These are phyloP conservation scores for Echinosophora koreensis DNA, from an alignment of 306 rosid species.

Conservation along the genomic window DNA sequence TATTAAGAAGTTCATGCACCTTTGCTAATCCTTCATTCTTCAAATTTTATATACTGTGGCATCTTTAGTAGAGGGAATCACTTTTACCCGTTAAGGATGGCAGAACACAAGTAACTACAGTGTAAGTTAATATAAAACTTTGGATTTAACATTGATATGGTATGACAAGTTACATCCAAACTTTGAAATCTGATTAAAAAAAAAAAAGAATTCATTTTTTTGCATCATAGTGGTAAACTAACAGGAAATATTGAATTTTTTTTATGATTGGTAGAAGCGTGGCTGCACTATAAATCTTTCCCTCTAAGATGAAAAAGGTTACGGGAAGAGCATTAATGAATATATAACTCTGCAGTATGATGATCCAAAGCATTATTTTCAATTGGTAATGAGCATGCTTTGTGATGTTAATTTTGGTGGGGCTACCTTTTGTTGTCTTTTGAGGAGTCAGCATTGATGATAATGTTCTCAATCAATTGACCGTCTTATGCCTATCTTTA, in stretches of 20 bases:
- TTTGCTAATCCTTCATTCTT: not conserved
- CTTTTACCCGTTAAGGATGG: not conserved
- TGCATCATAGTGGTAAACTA: not conserved
- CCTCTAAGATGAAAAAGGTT: not conserved
- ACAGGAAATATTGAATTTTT: conserved; percentile 1
- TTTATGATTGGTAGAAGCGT: not conserved
- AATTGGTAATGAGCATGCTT: conserved; percentile 14
- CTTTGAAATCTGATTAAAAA: conserved; percentile 10
- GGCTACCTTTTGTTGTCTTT: not conserved
- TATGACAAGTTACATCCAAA: not conserved
- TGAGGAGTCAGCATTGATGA: not conserved
- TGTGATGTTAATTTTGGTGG: not conserved
- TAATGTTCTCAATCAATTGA: not conserved
- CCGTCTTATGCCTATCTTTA: not conserved
- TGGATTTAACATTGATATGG: not conserved
- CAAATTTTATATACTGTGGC: not conserved
- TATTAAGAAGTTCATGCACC: no score
- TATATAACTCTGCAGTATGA: not conserved
- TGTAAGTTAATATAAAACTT: not conserved
- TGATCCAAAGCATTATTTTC: conserved; percentile 8
- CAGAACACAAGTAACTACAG: not conserved
- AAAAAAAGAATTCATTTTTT: not conserved
- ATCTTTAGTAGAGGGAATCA: not conserved
- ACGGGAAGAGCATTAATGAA: conserved; percentile 23
- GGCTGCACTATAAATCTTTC: conserved; percentile 19